A percentile compares a stretch with the other conserved stretches of the same genome.
Conservation (phyloP, 2,329 filamentous ascomycete genomes). For the Didymella segeticola region DNA sequence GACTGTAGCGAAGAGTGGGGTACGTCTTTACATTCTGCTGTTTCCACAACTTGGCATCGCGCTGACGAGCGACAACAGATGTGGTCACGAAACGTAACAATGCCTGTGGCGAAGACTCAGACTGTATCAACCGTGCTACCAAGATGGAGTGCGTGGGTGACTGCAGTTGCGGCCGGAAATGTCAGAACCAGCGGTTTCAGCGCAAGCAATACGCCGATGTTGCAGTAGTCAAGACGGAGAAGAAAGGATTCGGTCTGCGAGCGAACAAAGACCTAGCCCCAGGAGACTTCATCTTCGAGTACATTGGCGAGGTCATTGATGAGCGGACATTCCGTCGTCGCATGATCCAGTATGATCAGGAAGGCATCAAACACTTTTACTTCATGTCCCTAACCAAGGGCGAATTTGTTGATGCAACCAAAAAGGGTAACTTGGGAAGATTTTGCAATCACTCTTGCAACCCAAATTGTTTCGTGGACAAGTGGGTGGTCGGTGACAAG, state of each 20-base stretch:
- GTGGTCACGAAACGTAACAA: constrained; percentile 65
- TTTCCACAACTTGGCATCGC: constrained; percentile 8
- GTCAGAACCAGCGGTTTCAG: constrained; percentile 95
- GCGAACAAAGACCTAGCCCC: constrained; percentile 77
- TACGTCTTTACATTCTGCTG: constrained; percentile 59
- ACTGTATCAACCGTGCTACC: constrained; percentile 97
- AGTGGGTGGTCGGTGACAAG: constrained; percentile 98
- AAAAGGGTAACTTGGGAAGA: constrained; percentile 91
- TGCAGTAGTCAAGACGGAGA: constrained; percentile 95
- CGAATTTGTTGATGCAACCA: constrained; percentile 97
- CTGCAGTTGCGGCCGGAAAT: constrained; percentile 85
- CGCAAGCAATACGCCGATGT: constrained; percentile 88
- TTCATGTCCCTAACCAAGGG: constrained; percentile 98
- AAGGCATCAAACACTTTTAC: constrained; percentile 99
- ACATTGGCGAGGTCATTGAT: constrained; percentile 97
- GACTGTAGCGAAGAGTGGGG: constrained; percentile 95
- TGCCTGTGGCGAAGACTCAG: constrained; percentile 93
- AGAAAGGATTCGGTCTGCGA: constrained; percentile 94
- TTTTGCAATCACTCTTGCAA: constrained; percentile 99
- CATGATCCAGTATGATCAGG: constrained; percentile 91
- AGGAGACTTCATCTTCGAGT: constrained; percentile 96
- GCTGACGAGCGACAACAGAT: constrained; percentile 55
- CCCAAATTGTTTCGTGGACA: constrained; percentile 98
- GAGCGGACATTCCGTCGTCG: constrained; percentile 87
- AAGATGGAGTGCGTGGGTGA: constrained; percentile 95